Percentiles rank a stretch among this genome's conserved stretches.
Evolutionary conservation across 345 rosid species (phyloP).

Genomic region (Hibiscus mutabilis): DNA sequence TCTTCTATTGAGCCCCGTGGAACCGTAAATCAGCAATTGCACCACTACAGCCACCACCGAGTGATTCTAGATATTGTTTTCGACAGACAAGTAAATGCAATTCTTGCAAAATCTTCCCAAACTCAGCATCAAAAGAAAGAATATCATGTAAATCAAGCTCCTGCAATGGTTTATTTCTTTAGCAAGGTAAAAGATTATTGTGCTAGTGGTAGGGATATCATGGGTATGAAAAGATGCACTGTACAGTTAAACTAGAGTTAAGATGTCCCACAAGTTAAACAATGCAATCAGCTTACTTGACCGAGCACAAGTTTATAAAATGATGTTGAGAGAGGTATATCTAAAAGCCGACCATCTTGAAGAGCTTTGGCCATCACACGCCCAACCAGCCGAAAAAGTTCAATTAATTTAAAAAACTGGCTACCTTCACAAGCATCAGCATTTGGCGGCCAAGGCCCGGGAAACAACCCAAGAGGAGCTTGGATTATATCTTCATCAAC

Average conservation of each 20-base stretch:
- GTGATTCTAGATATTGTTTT: constrained; percentile 62
- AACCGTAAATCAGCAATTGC: constrained; percentile 42
- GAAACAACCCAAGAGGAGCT: constrained; percentile 91
- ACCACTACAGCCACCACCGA: constrained; percentile 27
- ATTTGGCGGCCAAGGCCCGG: constrained; percentile 85
- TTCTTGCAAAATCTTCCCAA: constrained; percentile 89
- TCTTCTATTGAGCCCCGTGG: constrained; percentile 68
- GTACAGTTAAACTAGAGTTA: not conserved
- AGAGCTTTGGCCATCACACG: constrained; percentile 99
- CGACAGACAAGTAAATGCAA: constrained; percentile 65
- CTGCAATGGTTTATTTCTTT: constrained; percentile 36
- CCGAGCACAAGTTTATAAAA: constrained; percentile 84
- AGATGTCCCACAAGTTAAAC: not conserved
- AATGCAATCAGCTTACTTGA: constrained; percentile 49
- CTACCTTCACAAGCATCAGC: constrained; percentile 67
- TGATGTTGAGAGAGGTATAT: constrained; percentile 72
- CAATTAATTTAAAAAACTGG: constrained; percentile 60
- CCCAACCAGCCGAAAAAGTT: constrained; percentile 84
- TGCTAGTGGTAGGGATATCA: not conserved
- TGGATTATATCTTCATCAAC: constrained; percentile 43
- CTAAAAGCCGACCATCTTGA: constrained; percentile 97
- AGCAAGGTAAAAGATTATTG: not conserved
- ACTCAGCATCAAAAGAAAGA: constrained; percentile 65
- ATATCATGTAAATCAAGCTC: constrained; percentile 96
- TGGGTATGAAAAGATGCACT: too few relatives aligned